Conservation (phyloP, 139 green algal species). For the Penium margaritaceum region DNA sequence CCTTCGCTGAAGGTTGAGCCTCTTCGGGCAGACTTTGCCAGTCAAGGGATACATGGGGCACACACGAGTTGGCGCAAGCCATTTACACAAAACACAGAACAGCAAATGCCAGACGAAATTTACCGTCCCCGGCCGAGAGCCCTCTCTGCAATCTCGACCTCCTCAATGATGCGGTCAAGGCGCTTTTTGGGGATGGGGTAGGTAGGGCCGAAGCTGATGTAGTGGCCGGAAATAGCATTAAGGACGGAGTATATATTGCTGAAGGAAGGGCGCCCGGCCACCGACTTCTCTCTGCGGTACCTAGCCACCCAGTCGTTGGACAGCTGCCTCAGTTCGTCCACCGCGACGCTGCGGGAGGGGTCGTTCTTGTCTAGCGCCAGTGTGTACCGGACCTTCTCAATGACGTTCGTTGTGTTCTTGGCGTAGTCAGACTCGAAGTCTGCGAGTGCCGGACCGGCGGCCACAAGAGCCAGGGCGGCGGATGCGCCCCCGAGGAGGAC, state of each 20-base stretch:
- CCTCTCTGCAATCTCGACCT: constrained; percentile 29
- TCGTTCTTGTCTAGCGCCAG: constrained; percentile 33
- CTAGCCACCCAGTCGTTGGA: constrained; percentile 41
- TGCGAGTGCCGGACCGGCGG: constrained; percentile 3
- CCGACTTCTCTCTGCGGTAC: constrained; percentile 36
- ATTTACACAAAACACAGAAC: too few relatives aligned
- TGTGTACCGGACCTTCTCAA: constrained; percentile 28
- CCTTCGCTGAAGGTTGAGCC: too few relatives aligned
- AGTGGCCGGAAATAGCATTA: constrained; percentile 49
- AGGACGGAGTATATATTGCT: constrained; percentile 52
- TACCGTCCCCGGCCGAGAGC: constrained; percentile 26
- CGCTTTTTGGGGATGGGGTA: constrained; percentile 44
- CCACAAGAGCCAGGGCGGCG: background rate
- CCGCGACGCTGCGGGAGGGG: constrained; percentile 21
- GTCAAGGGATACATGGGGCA: too few relatives aligned
- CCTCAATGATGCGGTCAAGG: constrained; percentile 29
- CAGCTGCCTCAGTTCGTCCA: constrained; percentile 1
- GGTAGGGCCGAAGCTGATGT: constrained; percentile 50
- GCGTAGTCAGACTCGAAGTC: constrained; percentile 26
- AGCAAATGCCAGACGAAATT: too few relatives aligned
- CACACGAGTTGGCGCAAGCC: too few relatives aligned
- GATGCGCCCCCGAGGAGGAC: background rate
- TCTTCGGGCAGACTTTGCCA: too few relatives aligned
- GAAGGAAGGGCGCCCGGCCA: constrained; percentile 41
- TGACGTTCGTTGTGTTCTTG: constrained; percentile 28